A percentile compares a stretch with the other conserved stretches of the same genome.
phyloP scores from a whole-genome alignment of 2,329 filamentous ascomycete species.

The Fusarium mundagurra region DNA sequence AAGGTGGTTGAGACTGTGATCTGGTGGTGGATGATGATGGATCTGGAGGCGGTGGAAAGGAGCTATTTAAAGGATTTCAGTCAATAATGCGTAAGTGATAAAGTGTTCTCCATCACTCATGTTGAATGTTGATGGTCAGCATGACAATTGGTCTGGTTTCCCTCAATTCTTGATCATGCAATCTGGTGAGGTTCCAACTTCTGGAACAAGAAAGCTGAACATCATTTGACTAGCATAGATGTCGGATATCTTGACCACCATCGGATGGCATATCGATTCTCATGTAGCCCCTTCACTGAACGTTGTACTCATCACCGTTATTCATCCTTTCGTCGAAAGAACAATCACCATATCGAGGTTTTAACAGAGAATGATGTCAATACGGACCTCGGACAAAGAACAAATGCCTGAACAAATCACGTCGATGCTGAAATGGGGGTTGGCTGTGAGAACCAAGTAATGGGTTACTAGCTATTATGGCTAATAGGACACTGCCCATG shows the following conservation, averaged over 20 bases:
- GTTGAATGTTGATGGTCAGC: not conserved
- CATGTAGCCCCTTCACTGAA: not conserved
- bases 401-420: too few relatives aligned
- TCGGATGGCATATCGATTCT: fast-evolving
- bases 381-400: not conserved
- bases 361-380: not conserved
- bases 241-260: fast-evolving
- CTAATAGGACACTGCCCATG: fast-evolving
- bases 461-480: fast-evolving
- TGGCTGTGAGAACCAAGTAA: fast-evolving
- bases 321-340: too few relatives aligned
- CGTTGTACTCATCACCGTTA: too few relatives aligned
- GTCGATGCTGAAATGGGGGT: too few relatives aligned
- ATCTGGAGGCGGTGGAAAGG: not conserved
- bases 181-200: not conserved
- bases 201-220: fast-evolving
- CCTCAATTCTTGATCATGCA: not conserved
- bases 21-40: not conserved
- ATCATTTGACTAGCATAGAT: not conserved
- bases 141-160: not conserved
- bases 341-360: not conserved
- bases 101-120: not conserved
- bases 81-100: fast-evolving
- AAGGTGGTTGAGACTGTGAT: not conserved
- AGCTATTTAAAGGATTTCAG: not conserved